Conservation (phyloP, 2,329 filamentous ascomycete species). For the Trichoderma arundinaceum region DNA sequence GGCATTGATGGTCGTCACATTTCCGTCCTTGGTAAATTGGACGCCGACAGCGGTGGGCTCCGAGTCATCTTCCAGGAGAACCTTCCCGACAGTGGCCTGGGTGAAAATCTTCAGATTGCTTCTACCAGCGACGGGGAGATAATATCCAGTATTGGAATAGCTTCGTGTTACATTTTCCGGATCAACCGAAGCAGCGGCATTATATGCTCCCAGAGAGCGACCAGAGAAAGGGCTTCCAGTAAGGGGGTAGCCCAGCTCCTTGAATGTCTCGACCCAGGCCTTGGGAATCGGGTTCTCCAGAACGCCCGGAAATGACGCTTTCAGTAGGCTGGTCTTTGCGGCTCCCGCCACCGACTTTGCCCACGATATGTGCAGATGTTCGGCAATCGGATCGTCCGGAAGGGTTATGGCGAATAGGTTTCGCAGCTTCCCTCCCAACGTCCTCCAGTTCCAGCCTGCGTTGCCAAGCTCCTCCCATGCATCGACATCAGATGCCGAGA, state of each 20-base stretch:
- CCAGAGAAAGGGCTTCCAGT: slow-evolving; percentile 41
- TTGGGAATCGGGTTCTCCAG: slow-evolving; percentile 7
- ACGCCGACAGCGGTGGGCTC: slow-evolving; percentile 35
- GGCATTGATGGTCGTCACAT: slow-evolving; percentile 35
- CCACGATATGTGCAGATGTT: no score
- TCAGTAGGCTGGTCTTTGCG: slow-evolving; percentile 39
- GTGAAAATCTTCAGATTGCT: slow-evolving; percentile 45
- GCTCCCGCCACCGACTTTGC: slow-evolving; percentile 32
- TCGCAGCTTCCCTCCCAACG: slow-evolving; percentile 38
- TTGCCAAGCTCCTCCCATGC: slow-evolving; percentile 40
- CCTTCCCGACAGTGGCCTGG: slow-evolving; percentile 43
- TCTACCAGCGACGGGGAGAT: slow-evolving; percentile 39
- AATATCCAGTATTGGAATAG: slow-evolving; percentile 44
- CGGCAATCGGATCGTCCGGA: no score
- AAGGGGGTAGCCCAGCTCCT: background rate
- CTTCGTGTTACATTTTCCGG: slow-evolving; percentile 42
- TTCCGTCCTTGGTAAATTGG: slow-evolving; percentile 32
- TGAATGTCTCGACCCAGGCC: slow-evolving; percentile 23
- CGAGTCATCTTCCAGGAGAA: slow-evolving; percentile 37
- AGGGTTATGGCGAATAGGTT: slow-evolving; percentile 44
- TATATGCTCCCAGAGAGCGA: slow-evolving; percentile 41
- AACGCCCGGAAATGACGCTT: slow-evolving; percentile 33
- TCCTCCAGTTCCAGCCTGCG: slow-evolving; percentile 38
- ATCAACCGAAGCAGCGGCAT: slow-evolving; percentile 43
- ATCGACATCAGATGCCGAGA: slow-evolving; percentile 32